Conservation (phyloP, 169 alveolate genomes). For the Eimeria falciformis region DNA sequence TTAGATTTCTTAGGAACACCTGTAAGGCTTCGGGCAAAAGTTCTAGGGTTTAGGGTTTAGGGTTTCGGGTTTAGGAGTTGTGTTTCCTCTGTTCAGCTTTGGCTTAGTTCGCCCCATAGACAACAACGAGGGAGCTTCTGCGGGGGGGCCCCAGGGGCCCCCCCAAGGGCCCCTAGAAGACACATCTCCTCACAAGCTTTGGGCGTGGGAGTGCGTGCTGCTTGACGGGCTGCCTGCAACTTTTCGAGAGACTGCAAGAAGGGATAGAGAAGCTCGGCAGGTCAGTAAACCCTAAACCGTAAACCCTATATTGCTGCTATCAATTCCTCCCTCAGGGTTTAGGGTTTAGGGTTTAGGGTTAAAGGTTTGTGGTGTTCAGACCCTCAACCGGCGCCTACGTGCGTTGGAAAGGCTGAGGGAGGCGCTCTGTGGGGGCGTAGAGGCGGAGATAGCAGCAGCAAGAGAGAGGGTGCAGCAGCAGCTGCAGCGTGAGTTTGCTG, state of each 20-base stretch:
- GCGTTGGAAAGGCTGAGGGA: slow-evolving; percentile 40
- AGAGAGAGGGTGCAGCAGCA: slow-evolving; percentile 60
- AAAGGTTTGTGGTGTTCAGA: slow-evolving; percentile 49
- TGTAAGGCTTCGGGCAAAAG: no score
- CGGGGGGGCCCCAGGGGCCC: slow-evolving; percentile 29
- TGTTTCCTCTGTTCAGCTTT: not conserved
- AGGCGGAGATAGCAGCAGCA: slow-evolving; percentile 26
- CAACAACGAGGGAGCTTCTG: not conserved
- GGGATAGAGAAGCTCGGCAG: slow-evolving; percentile 52
- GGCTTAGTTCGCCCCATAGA: slow-evolving; percentile 34
- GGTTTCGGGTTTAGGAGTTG: not conserved
- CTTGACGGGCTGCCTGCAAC: slow-evolving; percentile 72
- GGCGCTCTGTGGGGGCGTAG: slow-evolving; percentile 59
- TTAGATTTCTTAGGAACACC: no score
- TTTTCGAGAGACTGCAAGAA: slow-evolving; percentile 59
- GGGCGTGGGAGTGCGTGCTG: slow-evolving; percentile 75
- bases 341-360: slow-evolving; percentile 50
- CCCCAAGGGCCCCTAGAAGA: slow-evolving; percentile 39
- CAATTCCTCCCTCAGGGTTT: not conserved
- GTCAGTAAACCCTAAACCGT: slow-evolving; percentile 31
- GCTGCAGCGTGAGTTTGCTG: slow-evolving; percentile 34
- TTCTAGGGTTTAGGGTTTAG: slow-evolving; percentile 10
- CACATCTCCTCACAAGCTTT: slow-evolving; percentile 16
- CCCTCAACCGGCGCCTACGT: slow-evolving; percentile 32
- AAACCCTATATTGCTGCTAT: no score